Evolutionary conservation across 2,329 filamentous ascomycete genomes (phyloP), one percentile per base, ranked within the genome.

Genomic region (Ceratocystis eucalypticola): DNA sequence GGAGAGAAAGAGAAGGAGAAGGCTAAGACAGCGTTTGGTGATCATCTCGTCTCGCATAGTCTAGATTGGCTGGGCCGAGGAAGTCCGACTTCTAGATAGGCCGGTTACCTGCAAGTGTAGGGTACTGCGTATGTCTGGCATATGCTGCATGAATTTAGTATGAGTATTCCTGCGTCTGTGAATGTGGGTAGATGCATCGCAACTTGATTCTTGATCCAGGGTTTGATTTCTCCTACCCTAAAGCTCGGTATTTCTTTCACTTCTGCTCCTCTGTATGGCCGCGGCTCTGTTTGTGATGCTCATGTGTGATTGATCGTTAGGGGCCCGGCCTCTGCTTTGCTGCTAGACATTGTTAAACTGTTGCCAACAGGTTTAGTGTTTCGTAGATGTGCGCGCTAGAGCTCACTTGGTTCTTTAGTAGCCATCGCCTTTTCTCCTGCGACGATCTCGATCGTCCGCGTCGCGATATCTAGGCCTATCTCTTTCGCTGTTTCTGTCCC

Each of bases 401-500:
- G 20, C 28, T 37, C 6, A 53, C 65, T 37, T 46, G 67, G 4
- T 41, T 8, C 45, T 41, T 30, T 68, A 68, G 63, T 69, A 69
- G 44, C 68, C 67, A 57, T 72, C 67, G 10, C 37, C 37, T 41
- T 41, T 41, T 12, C 37, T 41, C 50, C 69, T 65, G 46, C 66
- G 20, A 22, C 20, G 46, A 4, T 50, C 46, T 50, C 46, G 46
- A 6, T 50, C 46, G 64, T 46, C 67, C 68, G 33, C 66, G 63
- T 8, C 69, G 67, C 46, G 17, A 12, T 50, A 62, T 48, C 67
- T 68, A 44, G 66, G 64, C 6, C 69, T 68, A 45, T 70, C 71
- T 59, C 70, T 73, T 69, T 73, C 74, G 71, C 70, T 72, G 68
- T 73, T 70, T 46, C 71, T 41, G 10, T 12, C 37, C 6, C 69